Evolutionary conservation across 78 protist genomes (phyloP).

Genomic region (Dictyostelium firmibasis): DNA sequence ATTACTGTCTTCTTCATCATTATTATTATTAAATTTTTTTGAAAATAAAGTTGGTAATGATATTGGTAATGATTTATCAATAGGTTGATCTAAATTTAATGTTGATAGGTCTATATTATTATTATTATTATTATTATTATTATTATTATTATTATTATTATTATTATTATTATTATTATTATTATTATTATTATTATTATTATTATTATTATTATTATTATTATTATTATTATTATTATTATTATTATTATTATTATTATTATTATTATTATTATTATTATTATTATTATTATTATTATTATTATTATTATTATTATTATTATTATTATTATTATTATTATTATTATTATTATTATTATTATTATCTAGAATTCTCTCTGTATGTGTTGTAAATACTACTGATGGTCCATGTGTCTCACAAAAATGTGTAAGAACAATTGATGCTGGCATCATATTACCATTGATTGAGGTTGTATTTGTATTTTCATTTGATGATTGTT

Average conservation of each 20-base stretch:
- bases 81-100: not conserved
- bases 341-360: not conserved
- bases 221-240: not conserved
- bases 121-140: not conserved
- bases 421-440: constrained; percentile 56
- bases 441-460: constrained; percentile 1
- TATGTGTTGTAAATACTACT: constrained; percentile 55
- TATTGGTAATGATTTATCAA: not conserved
- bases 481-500: not conserved
- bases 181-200: not conserved
- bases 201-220: not conserved
- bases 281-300: constrained; percentile 2
- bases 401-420: constrained; percentile 79
- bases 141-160: not conserved
- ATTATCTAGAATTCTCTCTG: not conserved
- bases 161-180: not conserved
- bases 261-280: constrained; percentile 2
- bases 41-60: not conserved
- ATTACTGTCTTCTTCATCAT: not conserved
- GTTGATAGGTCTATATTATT: not conserved
- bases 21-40: not conserved
- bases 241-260: constrained; percentile 2
- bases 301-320: constrained; percentile 2
- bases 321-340: not conserved
- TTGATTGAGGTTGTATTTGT: not conserved